Conservation (phyloP, 352 stramenopile species). For the Pythium myriotylum region DNA sequence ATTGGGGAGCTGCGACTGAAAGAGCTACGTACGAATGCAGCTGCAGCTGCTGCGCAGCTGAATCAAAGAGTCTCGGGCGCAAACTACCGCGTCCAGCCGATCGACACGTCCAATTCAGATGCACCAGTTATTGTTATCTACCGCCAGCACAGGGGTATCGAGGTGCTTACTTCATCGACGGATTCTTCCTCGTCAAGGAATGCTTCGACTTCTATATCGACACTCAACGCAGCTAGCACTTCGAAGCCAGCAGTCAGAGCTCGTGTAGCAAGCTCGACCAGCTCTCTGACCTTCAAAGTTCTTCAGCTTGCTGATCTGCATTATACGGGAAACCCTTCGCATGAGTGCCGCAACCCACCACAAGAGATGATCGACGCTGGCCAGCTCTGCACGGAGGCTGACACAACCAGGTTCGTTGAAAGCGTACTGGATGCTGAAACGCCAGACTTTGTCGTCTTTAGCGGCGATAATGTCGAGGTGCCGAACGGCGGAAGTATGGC, state of each 20-base stretch:
- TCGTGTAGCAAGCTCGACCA: not conserved
- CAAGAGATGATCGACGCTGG: slow-evolving; percentile 9
- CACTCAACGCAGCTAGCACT: not conserved
- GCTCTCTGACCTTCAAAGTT: slow-evolving; percentile 50
- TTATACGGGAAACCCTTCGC: slow-evolving; percentile 44
- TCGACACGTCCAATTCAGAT: not conserved
- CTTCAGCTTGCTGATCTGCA: slow-evolving; percentile 62
- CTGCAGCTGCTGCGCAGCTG: not conserved
- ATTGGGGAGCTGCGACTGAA: slow-evolving; percentile 8
- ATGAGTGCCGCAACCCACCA: slow-evolving; percentile 36
- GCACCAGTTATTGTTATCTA: slow-evolving; percentile 7
- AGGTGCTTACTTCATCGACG: not conserved
- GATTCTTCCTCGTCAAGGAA: not conserved
- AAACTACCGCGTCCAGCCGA: not conserved
- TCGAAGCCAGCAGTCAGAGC: not conserved
- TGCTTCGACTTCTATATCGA: not conserved
- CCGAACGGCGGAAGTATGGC: slow-evolving; percentile 14
- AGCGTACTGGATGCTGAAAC: slow-evolving; percentile 48
- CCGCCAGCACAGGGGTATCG: slow-evolving; percentile 6
- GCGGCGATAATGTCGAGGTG: slow-evolving; percentile 56
- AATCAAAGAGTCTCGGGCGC: no score
- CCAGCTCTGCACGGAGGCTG: slow-evolving; percentile 42
- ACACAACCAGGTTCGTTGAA: slow-evolving; percentile 51
- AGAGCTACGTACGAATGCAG: not conserved
- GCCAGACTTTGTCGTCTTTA: slow-evolving; percentile 62